These are phyloP conservation scores for Scutellaria baicalensis DNA, from an alignment of 257 asterid genomes.

Conservation along the genomic window DNA sequence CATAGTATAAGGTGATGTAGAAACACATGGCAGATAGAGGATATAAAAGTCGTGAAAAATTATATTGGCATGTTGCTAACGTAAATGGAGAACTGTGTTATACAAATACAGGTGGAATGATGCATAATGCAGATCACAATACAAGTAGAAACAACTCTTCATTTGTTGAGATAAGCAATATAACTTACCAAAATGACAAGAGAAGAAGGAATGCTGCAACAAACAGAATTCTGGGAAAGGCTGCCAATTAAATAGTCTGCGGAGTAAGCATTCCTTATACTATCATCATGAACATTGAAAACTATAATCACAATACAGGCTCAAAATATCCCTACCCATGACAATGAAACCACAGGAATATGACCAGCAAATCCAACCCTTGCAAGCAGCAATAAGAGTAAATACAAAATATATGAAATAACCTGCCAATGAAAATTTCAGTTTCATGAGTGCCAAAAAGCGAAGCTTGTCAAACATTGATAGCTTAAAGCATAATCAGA, in stretches of 20 bases:
- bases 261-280: constrained; percentile 1
- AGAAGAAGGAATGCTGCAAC: constrained; percentile 85
- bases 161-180: constrained; percentile 4
- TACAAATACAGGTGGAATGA: background rate
- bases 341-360: constrained; percentile 75
- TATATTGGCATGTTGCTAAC: background rate
- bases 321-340: constrained; percentile 62
- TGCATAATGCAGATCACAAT: background rate
- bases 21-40: background rate
- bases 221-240: constrained; percentile 71
- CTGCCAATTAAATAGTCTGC: constrained; percentile 43
- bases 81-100: background rate
- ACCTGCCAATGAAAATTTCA: constrained; percentile 52
- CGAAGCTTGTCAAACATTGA: constrained; percentile 3
- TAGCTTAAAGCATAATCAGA: background rate
- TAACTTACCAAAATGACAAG: constrained; percentile 81
- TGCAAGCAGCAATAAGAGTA: constrained; percentile 79
- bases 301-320: background rate
- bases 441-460: constrained; percentile 15
- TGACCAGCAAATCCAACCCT: constrained; percentile 88
- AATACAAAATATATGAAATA: constrained; percentile 68
- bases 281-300: constrained; percentile 3
- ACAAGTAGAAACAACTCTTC: background rate
- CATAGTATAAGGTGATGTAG: background rate
- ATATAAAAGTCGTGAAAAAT: background rate